phyloP scores from a whole-genome alignment of 345 rosid genomes.

The Populus ilicifolia region DNA sequence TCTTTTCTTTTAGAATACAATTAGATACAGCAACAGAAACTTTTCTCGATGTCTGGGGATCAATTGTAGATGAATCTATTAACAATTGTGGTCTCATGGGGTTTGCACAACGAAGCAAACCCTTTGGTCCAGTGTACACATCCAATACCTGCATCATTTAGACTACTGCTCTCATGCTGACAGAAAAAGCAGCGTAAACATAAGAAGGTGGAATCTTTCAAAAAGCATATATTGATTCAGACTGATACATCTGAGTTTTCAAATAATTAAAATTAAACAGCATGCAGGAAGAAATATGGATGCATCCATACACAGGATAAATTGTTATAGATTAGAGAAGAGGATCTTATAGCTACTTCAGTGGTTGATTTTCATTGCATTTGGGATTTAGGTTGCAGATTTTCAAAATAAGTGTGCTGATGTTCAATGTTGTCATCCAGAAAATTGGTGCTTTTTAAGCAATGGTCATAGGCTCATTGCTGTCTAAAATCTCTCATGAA shows the following conservation, averaged over 20 bases:
- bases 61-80: constrained; percentile 89
- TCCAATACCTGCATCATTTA: constrained; percentile 61
- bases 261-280: not conserved
- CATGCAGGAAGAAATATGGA: not conserved
- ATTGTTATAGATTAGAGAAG: not conserved
- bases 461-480: not conserved
- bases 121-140: constrained; percentile 73
- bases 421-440: not conserved
- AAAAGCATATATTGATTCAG: not conserved
- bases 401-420: not conserved
- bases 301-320: not conserved
- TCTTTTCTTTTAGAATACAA: constrained; percentile 48
- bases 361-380: not conserved
- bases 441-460: not conserved
- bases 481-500: not conserved
- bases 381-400: not conserved
- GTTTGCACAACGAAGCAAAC: constrained; percentile 63
- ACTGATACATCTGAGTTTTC: not conserved
- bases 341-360: not conserved
- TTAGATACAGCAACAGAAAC: constrained; percentile 55
- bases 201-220: not conserved
- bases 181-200: not conserved
- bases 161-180: constrained; percentile 5
- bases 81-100: constrained; percentile 54
- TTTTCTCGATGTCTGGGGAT: constrained; percentile 81